A percentile compares a stretch with the other conserved stretches of the same genome.
These are phyloP conservation scores for Musa acuminata DNA, from an alignment of 176 grass and related monocot genomes.

Conservation along the genomic window DNA sequence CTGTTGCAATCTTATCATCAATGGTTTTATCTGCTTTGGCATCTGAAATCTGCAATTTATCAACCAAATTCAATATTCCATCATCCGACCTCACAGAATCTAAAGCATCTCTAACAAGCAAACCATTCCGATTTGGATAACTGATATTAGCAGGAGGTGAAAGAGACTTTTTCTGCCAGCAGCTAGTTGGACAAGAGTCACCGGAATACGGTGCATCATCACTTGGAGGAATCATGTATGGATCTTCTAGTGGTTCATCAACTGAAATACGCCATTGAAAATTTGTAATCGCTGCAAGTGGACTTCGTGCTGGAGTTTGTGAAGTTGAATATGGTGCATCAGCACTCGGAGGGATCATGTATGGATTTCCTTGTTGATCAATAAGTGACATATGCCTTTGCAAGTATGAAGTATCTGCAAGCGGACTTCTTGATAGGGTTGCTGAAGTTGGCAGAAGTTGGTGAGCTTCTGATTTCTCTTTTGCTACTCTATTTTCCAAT, in stretches of 20 bases:
- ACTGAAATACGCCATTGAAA: conserved; percentile 25
- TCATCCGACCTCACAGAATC: not conserved
- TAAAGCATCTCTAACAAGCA: conserved; percentile 12
- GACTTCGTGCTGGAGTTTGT: conserved; percentile 15
- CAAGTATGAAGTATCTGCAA: conserved; percentile 29
- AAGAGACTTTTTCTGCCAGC: not conserved
- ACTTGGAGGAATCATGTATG: conserved; percentile 14
- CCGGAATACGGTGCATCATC: conserved; percentile 24
- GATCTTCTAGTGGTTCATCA: conserved; percentile 16
- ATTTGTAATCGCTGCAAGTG: conserved; percentile 26
- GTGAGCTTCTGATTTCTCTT: not conserved
- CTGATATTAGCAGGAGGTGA: not conserved
- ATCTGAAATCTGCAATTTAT: conserved; percentile 18
- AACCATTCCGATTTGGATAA: conserved; percentile 15
- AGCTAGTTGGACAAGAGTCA: conserved; percentile 17
- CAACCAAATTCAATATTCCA: conserved; percentile 5
- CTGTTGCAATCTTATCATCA: conserved; percentile 3
- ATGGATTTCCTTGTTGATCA: conserved; percentile 20
- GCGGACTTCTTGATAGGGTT: conserved; percentile 13
- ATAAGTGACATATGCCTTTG: conserved; percentile 22
- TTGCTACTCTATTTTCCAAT: not conserved
- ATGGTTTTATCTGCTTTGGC: conserved; percentile 23
- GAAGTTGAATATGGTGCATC: conserved; percentile 17
- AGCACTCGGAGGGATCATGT: conserved; percentile 16
- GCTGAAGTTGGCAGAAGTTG: conserved; percentile 26